Percentiles rank a stretch among this genome's conserved stretches.
Conservation (phyloP, 768 basidiomycete species). For the Russula sp. region DNA sequence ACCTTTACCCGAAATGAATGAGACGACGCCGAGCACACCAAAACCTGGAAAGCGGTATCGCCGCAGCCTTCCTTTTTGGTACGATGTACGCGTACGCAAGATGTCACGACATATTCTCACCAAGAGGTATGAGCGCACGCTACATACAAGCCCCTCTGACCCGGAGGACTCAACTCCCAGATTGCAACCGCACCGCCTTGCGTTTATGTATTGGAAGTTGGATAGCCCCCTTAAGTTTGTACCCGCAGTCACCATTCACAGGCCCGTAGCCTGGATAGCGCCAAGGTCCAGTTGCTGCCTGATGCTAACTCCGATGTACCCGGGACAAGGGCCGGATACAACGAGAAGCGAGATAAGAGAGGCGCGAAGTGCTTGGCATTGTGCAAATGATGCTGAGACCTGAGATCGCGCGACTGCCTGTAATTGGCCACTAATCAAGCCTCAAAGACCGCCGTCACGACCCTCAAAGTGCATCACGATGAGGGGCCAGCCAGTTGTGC, state of each 20-base stretch:
- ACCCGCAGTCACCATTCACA: background rate
- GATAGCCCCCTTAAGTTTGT: background rate
- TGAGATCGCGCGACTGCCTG: background rate
- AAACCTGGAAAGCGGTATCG: background rate
- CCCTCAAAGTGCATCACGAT: background rate
- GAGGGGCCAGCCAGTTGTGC: background rate
- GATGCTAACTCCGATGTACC: slow-evolving; percentile 5
- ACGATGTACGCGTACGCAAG: background rate
- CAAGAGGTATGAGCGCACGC: background rate
- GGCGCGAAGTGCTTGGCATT: background rate
- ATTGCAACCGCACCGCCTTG: background rate
- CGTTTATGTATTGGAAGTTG: background rate
- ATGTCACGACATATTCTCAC: background rate
- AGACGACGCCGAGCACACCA: background rate
- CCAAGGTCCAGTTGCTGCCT: background rate
- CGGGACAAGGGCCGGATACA: background rate
- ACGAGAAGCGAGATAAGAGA: background rate
- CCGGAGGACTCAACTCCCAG: background rate
- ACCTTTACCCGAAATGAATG: background rate
- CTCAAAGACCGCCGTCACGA: background rate
- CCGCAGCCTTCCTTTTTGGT: background rate
- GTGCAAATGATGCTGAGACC: background rate
- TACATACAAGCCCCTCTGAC: background rate
- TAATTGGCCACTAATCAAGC: background rate
- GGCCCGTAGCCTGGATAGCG: background rate